Percentiles rank a stretch among this genome's conserved stretches.
phyloP scores from a whole-genome alignment of 75 land plant genomes.

The Ceratopteris richardii region DNA sequence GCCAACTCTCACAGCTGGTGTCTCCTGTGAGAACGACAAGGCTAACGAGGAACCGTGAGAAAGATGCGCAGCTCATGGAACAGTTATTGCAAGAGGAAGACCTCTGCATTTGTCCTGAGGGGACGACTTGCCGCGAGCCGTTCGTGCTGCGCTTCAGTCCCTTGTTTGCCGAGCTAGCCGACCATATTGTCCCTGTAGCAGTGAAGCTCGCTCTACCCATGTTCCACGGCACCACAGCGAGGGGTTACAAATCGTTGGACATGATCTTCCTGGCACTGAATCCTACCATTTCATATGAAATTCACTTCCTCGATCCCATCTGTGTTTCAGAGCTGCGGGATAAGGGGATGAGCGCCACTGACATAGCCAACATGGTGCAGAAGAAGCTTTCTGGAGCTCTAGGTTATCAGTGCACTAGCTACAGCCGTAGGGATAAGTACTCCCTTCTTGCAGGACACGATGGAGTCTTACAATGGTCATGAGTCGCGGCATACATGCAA shows the following conservation, averaged over 20 bases:
- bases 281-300: slow-evolving; percentile 37
- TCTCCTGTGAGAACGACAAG: background rate
- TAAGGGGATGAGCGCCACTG: slow-evolving; percentile 4
- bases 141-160: slow-evolving; percentile 38
- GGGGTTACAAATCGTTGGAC: slow-evolving; percentile 59
- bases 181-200: slow-evolving; percentile 30
- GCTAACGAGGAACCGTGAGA: slow-evolving; percentile 3
- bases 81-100: slow-evolving; percentile 10
- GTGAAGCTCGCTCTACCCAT: slow-evolving; percentile 24
- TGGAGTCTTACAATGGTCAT: too few species aligned
- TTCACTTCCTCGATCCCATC: slow-evolving; percentile 23
- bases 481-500: too few species aligned
- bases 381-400: slow-evolving; percentile 4
- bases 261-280: slow-evolving; percentile 61
- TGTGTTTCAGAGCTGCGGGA: background rate
- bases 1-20: slow-evolving; percentile 15
- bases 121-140: slow-evolving; percentile 47
- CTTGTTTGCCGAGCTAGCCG: slow-evolving; percentile 36
- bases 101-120: slow-evolving; percentile 38
- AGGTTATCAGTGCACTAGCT: slow-evolving; percentile 8
- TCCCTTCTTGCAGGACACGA: slow-evolving; percentile 19
- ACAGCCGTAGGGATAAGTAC: slow-evolving; percentile 17
- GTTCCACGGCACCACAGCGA: slow-evolving; percentile 64
- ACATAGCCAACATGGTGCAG: slow-evolving; percentile 20
- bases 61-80: background rate